A percentile compares a stretch with the other conserved stretches of the same genome.
phyloP scores from a whole-genome alignment of 2,329 filamentous ascomycete species.

The Aureobasidium sp. region DNA sequence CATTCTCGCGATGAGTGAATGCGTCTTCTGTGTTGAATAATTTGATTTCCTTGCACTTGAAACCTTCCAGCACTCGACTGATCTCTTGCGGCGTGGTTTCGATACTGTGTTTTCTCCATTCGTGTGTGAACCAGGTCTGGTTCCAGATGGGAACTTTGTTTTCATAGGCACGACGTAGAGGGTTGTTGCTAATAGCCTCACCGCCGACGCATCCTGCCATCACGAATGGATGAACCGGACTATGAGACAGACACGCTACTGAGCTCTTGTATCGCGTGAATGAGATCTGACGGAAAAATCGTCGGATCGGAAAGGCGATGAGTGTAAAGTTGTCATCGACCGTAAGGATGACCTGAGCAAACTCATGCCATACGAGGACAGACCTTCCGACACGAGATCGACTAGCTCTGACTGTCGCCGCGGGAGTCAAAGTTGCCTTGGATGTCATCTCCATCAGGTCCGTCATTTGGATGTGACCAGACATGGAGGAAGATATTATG shows the following conservation, averaged over 20 bases:
- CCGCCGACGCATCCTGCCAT: conserved; percentile 47
- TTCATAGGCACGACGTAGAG: conserved; percentile 42
- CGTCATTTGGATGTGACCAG: conserved; percentile 47
- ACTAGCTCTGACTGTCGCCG: conserved; percentile 36
- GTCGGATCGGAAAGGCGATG: conserved; percentile 41
- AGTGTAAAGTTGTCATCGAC: conserved; percentile 48
- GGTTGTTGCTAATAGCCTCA: conserved; percentile 43
- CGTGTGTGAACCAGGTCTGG: conserved; percentile 50
- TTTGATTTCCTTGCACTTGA: conserved; percentile 26
- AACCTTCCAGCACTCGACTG: conserved; percentile 35
- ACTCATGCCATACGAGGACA: conserved; percentile 47
- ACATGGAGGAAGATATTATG: conserved; percentile 45
- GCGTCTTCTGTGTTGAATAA: conserved; percentile 19
- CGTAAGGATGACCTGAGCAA: conserved; percentile 45
- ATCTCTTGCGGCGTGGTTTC: conserved; percentile 18
- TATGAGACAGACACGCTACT: conserved; percentile 38
- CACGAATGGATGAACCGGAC: conserved; percentile 47
- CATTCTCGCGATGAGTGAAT: conserved; percentile 19
- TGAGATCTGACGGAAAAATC: conserved; percentile 42
- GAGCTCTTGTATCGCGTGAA: conserved; percentile 29
- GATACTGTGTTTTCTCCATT: conserved; percentile 35
- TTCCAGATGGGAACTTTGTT: conserved; percentile 44
- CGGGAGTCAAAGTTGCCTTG: conserved; percentile 37
- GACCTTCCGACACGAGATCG: conserved; percentile 44
- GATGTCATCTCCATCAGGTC: conserved; percentile 42